These are phyloP conservation scores for Fusarium buharicum DNA, from an alignment of 2,329 filamentous ascomycete species.

Conservation along the genomic window DNA sequence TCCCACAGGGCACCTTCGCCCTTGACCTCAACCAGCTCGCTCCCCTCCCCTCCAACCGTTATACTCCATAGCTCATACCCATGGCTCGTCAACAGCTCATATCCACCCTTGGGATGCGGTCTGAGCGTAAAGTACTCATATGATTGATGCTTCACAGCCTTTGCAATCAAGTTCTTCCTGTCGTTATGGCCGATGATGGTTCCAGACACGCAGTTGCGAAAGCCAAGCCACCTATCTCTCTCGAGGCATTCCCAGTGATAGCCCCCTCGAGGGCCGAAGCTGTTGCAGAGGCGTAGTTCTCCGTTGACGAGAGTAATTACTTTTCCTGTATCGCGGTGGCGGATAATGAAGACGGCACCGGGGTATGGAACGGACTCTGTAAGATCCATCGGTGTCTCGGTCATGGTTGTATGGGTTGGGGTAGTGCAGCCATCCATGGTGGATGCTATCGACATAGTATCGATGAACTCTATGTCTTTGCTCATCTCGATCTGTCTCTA, in stretches of 20 bases:
- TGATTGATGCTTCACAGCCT: constrained; percentile 36
- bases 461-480: constrained; percentile 34
- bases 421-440: constrained; percentile 30
- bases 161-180: constrained; percentile 37
- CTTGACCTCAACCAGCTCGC: constrained; percentile 41
- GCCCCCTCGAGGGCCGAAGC: constrained; percentile 31
- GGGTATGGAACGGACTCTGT: constrained; percentile 40
- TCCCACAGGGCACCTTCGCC: constrained; percentile 48
- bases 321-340: constrained; percentile 39
- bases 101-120: constrained; percentile 47
- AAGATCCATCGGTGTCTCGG: constrained; percentile 9
- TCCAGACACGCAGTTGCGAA: constrained; percentile 49
- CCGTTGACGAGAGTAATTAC: constrained; percentile 49
- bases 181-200: constrained; percentile 50
- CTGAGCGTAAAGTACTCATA: constrained; percentile 49
- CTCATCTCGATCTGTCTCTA: constrained; percentile 7
- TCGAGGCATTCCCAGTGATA: constrained; percentile 54
- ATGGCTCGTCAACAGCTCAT: constrained; percentile 47
- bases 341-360: constrained; percentile 48
- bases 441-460: constrained; percentile 37
- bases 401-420: constrained; percentile 29
- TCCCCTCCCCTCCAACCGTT: constrained; percentile 31
- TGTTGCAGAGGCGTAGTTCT: constrained; percentile 40
- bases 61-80: constrained; percentile 47
- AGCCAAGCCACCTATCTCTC: constrained; percentile 52